Evolutionary conservation across 768 basidiomycete species (phyloP).

Genomic region (Pluteus cervinus): DNA sequence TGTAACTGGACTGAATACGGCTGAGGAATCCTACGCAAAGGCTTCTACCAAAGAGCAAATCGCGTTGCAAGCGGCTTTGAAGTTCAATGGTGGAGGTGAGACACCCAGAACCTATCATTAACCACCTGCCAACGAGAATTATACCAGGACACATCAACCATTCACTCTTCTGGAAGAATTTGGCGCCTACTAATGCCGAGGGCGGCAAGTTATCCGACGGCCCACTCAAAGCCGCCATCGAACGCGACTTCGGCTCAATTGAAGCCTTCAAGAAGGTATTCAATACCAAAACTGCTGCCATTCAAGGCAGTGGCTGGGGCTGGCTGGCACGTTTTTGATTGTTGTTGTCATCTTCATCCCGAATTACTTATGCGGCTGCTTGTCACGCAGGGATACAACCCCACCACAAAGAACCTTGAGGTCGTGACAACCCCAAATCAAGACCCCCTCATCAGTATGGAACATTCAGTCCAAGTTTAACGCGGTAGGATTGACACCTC

Average conservation of each 20-base stretch:
- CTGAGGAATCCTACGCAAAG: constrained; percentile 77
- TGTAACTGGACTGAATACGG: constrained; percentile 90
- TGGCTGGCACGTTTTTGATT: constrained; percentile 94
- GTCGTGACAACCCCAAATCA: constrained; percentile 94
- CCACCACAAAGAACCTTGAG: constrained; percentile 67
- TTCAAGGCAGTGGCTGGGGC: constrained; percentile 98
- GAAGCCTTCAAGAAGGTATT: constrained; percentile 83
- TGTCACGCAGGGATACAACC: constrained; percentile 57
- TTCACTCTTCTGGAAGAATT: constrained; percentile 96
- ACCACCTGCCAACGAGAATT: background rate
- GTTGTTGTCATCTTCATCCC: constrained; percentile 13
- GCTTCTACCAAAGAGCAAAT: constrained; percentile 72
- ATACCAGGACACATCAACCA: constrained; percentile 84
- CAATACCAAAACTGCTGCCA: constrained; percentile 82
- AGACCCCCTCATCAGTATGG: constrained; percentile 67
- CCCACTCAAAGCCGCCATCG: constrained; percentile 68
- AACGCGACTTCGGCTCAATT: constrained; percentile 80
- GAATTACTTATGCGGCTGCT: background rate
- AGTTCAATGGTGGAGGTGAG: constrained; percentile 95
- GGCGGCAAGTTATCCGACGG: constrained; percentile 65
- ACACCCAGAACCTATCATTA: constrained; percentile 2
- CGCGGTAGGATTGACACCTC: constrained; percentile 1
- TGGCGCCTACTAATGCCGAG: constrained; percentile 62
- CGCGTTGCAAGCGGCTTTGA: constrained; percentile 83
- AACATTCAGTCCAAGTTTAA: background rate